phyloP scores from a whole-genome alignment of 2,329 filamentous ascomycete genomes.

The Nemania diffusa region DNA sequence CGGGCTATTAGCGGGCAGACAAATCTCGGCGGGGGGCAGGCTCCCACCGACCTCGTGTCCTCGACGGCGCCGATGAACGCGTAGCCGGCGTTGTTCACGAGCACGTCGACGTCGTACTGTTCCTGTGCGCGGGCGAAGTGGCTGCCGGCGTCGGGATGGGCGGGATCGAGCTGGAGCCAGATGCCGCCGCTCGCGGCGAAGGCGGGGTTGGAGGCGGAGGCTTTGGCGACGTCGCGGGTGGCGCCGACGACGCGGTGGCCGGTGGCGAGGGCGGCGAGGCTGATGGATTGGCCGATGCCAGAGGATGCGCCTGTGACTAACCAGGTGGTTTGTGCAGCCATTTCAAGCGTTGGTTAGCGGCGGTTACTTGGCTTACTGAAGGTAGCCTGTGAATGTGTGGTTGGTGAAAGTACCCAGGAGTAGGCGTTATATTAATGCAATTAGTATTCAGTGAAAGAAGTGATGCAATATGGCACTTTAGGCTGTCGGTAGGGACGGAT shows the following conservation, averaged over 20 bases:
- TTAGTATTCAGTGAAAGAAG: neutral
- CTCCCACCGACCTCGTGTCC: conserved; percentile 26
- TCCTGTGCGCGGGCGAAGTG: conserved; percentile 9
- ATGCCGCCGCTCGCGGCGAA: conserved; percentile 43
- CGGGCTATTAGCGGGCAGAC: neutral
- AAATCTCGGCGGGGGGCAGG: no score
- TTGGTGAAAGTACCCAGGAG: neutral
- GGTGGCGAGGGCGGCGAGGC: conserved; percentile 49
- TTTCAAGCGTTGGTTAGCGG: neutral
- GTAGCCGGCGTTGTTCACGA: conserved; percentile 27
- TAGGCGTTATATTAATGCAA: neutral
- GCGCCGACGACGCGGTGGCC: conserved; percentile 58
- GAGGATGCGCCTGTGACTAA: conserved; percentile 56
- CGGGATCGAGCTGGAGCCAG: conserved; percentile 26
- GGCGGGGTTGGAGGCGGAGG: conserved; percentile 29
- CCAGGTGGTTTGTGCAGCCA: conserved; percentile 35
- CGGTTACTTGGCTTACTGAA: neutral
- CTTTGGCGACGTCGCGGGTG: conserved; percentile 47
- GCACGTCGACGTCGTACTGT: conserved; percentile 24
- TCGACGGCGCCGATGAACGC: conserved; percentile 23
- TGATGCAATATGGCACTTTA: conserved; percentile 6
- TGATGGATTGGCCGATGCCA: conserved; percentile 54
- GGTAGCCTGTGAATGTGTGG: neutral
- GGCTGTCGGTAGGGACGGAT: neutral
- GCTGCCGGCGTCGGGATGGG: conserved; percentile 10